These are phyloP conservation scores for Gymnopus androsaceus DNA, from an alignment of 1,284 basidiomycete species.

Conservation along the genomic window DNA sequence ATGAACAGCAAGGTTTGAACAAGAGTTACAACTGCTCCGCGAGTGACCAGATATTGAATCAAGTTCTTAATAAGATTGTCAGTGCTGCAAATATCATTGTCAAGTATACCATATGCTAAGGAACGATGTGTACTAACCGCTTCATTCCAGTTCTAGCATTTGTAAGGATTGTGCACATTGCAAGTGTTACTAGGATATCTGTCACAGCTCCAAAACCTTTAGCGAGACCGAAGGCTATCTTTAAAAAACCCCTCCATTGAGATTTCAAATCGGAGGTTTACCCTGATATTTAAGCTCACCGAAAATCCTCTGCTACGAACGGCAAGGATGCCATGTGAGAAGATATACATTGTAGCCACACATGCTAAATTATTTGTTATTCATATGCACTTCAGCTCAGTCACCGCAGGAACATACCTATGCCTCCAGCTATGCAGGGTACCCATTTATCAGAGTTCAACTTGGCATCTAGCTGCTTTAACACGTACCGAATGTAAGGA, in stretches of 20 bases:
- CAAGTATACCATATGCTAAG: neutral
- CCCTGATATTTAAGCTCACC: constrained; percentile 25
- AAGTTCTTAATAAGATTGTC: constrained; percentile 34
- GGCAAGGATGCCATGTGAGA: constrained; percentile 30
- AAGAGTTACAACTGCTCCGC: constrained; percentile 28
- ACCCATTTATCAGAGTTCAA: neutral
- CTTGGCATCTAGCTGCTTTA: neutral
- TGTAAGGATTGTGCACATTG: constrained; percentile 40
- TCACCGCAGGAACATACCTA: constrained; percentile 19
- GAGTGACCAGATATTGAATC: constrained; percentile 31
- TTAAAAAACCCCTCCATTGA: neutral
- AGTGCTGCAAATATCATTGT: constrained; percentile 25
- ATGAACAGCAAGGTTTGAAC: constrained; percentile 27
- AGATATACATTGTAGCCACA: constrained; percentile 32
- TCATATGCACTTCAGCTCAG: neutral
- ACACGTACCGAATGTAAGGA: constrained; percentile 25
- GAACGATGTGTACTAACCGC: constrained; percentile 25
- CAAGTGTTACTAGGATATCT: constrained; percentile 42
- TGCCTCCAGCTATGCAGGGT: constrained; percentile 21
- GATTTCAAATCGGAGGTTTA: neutral
- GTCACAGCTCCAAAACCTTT: constrained; percentile 44
- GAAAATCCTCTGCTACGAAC: constrained; percentile 32
- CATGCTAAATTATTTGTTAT: constrained; percentile 20
- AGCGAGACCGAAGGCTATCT: constrained; percentile 43
- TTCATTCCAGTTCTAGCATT: constrained; percentile 35